phyloP scores from a whole-genome alignment of 192 early-diverging fungal species.

The Podila horticola region DNA sequence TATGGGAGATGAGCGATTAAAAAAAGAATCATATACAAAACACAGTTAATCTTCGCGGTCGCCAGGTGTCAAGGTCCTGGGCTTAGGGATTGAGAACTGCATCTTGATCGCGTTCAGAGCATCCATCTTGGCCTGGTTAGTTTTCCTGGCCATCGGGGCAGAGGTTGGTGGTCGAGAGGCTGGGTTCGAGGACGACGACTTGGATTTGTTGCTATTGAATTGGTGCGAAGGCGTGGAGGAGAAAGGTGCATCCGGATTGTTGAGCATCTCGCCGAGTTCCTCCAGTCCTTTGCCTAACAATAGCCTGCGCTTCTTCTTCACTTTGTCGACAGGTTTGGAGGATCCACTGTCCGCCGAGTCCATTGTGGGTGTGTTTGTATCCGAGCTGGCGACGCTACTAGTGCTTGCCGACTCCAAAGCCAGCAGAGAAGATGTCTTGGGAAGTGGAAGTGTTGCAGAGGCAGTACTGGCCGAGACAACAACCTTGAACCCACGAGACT shows the following conservation, averaged over 20 bases:
- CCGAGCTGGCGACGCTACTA: too few relatives aligned
- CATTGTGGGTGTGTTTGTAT: too few relatives aligned
- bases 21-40: not conserved
- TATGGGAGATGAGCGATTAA: not conserved
- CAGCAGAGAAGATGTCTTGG: too few relatives aligned
- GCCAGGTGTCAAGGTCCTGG: constrained; percentile 11
- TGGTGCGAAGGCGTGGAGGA: constrained; percentile 16
- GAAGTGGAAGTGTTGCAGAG: too few relatives aligned
- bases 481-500: too few relatives aligned
- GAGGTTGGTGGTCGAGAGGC: not conserved
- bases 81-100: constrained; percentile 32
- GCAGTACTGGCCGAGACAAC: too few relatives aligned
- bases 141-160: not conserved
- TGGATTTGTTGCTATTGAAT: constrained; percentile 8
- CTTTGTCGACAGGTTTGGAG: constrained; percentile 1
- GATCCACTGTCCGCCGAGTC: not conserved
- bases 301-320: constrained; percentile 46
- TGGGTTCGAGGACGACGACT: not conserved
- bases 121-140: constrained; percentile 21
- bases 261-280: constrained; percentile 44
- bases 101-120: constrained; percentile 44
- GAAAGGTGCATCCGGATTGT: constrained; percentile 21
- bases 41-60: not conserved
- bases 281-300: constrained; percentile 40
- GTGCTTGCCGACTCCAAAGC: too few relatives aligned